Conservation (phyloP, 805 yeast genomes). For the Cyberlindnera americana region DNA sequence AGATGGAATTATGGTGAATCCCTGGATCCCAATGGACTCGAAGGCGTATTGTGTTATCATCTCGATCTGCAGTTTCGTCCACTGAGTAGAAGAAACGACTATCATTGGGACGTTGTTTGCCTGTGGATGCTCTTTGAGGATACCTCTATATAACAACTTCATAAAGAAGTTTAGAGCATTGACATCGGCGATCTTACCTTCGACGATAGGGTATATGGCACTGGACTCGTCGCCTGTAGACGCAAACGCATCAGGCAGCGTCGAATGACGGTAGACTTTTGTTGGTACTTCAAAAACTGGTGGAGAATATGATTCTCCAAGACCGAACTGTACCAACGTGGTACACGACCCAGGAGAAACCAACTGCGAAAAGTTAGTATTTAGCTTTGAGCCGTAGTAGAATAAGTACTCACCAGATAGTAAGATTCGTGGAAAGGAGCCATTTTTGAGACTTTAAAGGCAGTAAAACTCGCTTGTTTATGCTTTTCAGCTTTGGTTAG, state of each 20-base stretch:
- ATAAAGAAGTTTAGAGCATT: constrained; percentile 65
- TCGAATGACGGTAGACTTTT: constrained; percentile 51
- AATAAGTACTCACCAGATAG: constrained; percentile 20
- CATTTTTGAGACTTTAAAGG: constrained; percentile 21
- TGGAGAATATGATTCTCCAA: constrained; percentile 67
- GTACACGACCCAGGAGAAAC: constrained; percentile 76
- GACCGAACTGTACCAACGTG: constrained; percentile 77
- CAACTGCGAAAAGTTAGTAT: constrained; percentile 34
- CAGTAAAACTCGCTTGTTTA: too few species aligned
- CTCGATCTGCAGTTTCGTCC: constrained; percentile 71
- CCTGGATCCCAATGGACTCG: constrained; percentile 69
- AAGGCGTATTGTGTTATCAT: constrained; percentile 68
- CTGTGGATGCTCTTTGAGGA: constrained; percentile 30
- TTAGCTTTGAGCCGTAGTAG: background rate
- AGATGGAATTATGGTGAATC: constrained; percentile 64
- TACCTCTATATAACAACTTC: constrained; percentile 46
- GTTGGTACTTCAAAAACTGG: constrained; percentile 81
- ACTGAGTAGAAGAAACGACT: constrained; percentile 59
- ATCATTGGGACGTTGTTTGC: constrained; percentile 61
- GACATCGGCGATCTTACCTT: constrained; percentile 62
- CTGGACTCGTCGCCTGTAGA: constrained; percentile 32
- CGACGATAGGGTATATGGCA: constrained; percentile 59
- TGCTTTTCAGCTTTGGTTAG: too few species aligned
- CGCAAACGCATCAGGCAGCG: constrained; percentile 31
- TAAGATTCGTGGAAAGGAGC: constrained; percentile 31